phyloP scores from a whole-genome alignment of 2,329 filamentous ascomycete genomes.

The Fusarium nanum region DNA sequence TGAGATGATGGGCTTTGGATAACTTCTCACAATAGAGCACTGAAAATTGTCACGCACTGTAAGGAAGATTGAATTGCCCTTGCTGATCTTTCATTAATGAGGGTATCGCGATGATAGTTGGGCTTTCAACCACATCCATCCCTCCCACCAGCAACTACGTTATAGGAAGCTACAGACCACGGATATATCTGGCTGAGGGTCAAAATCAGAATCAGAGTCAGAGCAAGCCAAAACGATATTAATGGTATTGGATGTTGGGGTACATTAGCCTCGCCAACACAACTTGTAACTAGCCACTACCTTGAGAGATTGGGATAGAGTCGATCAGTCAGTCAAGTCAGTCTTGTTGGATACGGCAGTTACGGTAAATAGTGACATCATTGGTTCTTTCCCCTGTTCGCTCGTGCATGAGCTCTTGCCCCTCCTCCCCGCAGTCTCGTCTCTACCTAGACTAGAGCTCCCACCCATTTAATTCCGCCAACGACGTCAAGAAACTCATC shows the following conservation, averaged over 20 bases:
- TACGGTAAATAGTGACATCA: constrained; percentile 33
- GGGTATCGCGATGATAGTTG: neutral
- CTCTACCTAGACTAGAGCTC: neutral
- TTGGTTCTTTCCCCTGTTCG: constrained; percentile 6
- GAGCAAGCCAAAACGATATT: neutral
- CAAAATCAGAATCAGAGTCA: neutral
- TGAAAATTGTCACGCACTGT: neutral
- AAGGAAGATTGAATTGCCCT: neutral
- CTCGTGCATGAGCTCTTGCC: constrained; percentile 13
- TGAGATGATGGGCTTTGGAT: neutral
- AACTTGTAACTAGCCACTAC: neutral
- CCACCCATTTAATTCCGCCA: constrained; percentile 3
- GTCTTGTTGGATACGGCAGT: neutral
- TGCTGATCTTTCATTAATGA: neutral
- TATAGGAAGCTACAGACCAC: neutral
- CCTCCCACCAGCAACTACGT: neutral
- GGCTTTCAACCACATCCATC: neutral
- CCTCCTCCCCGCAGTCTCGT: constrained; percentile 26
- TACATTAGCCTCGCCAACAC: neutral
- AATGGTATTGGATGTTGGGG: neutral
- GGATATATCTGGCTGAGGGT: neutral
- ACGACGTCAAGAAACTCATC: neutral
- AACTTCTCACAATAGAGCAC: neutral
- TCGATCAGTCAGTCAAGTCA: neutral
- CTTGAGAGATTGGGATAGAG: neutral